Base-by-base conservation (phyloP, 2,329 filamentous ascomycete genomes). In the Penicillium brasilianum region DNA sequence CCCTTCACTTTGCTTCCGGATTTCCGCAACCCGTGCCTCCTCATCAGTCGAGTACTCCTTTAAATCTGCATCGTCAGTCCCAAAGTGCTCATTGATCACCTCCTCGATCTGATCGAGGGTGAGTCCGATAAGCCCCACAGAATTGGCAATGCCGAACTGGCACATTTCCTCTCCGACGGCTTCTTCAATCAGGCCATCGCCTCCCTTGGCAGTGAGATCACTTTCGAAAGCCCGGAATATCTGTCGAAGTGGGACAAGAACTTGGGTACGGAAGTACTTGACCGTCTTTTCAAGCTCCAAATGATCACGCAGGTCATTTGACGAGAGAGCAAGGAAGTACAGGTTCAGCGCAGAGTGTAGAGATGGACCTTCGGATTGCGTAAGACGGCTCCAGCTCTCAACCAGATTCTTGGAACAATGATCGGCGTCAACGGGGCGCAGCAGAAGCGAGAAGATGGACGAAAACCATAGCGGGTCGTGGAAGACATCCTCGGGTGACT, bases 301-400 rank as follows among this genome's bases (percentile, higher is more conserved):
- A 1, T 71, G 70, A 20, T 78, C 69, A 34, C 83, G 81, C 1
- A 87, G 73, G 16, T 79, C 75, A 13, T 77, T 69, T 0, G 84
- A 84, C 1, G 79, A 80, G 1, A 86, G 74, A 0, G 88, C 75
- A 0, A 87, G 72, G 67, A 85, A 87, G 66, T 87, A 83, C n/a
- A 88, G 81, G 64, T 84, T 88, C 34, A 88, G 76, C 0, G 81
- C 79, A 0, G 84, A 81, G 25, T 87, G 81, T 62, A 85, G 83
- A 67, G 85, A 84, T 1, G 76, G 71, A 2, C 73, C 71, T 18
- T 76, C 55, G 1, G 79, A 79, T 37, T 85, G 75, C 20, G 85
- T 83, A 39, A 82, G 80, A 22, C 80, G 77, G 66, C 85, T 82
- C 56, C 80, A 81, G 61, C 78, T 80, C 2, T 75, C 68, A 11